Evolutionary conservation across 2,329 filamentous ascomycete species (phyloP).

Genomic region (Beauveria bassiana): DNA sequence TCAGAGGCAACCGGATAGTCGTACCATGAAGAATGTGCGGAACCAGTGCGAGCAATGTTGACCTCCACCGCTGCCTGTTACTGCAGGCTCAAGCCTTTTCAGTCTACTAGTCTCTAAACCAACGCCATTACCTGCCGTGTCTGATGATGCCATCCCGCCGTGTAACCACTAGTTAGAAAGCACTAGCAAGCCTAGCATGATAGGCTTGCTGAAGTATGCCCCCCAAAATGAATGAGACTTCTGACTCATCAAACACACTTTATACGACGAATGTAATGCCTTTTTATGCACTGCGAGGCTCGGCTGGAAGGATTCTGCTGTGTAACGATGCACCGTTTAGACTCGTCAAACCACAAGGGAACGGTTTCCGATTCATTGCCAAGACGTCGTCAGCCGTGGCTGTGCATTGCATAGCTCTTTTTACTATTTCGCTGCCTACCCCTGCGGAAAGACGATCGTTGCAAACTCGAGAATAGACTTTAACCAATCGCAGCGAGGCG

Average conservation of each 20-base stretch:
- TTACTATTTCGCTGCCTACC: too few species aligned
- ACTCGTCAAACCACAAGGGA: too few species aligned
- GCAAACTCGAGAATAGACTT: not conserved
- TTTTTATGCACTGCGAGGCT: too few species aligned
- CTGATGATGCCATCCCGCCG: not conserved
- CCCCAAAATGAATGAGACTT: not conserved
- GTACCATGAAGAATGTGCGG: not conserved
- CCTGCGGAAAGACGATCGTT: too few species aligned
- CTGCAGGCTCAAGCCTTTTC: not conserved
- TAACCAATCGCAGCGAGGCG: not conserved
- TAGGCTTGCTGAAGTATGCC: not conserved
- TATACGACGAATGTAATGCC: too few species aligned
- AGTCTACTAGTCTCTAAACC: not conserved
- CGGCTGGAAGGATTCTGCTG: too few species aligned
- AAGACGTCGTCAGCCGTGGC: not conserved
- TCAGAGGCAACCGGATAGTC: not conserved
- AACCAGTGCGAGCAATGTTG: not conserved
- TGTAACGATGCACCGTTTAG: too few species aligned
- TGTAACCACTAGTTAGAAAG: not conserved
- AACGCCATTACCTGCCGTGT: not conserved
- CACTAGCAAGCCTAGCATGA: not conserved
- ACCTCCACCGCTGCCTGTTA: not conserved
- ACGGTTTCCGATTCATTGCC: not conserved
- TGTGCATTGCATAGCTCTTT: not conserved
- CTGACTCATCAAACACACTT: too few species aligned